Percentiles rank a stretch among this genome's conserved stretches.
Conservation (phyloP, 2,329 filamentous ascomycete genomes). For the Nemania sp. region DNA sequence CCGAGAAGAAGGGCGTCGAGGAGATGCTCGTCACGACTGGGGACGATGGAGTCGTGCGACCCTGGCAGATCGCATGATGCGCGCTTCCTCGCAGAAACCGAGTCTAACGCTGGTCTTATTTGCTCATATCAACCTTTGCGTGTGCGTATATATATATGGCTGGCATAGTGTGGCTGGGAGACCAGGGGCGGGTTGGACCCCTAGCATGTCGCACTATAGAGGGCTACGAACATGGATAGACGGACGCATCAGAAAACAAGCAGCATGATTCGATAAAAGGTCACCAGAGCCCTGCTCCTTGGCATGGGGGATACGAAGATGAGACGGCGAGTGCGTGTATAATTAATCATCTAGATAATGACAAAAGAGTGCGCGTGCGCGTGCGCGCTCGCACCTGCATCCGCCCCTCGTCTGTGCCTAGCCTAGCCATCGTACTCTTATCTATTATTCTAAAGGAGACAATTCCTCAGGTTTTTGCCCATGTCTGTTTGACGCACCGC, state of each 20-base stretch:
- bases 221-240: neutral
- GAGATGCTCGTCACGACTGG: slow-evolving; percentile 91
- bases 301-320: neutral
- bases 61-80: slow-evolving; percentile 67
- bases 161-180: neutral
- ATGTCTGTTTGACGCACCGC: no score
- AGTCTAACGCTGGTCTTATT: neutral
- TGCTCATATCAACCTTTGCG: neutral
- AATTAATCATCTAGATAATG: slow-evolving; percentile 19
- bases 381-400: neutral
- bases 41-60: slow-evolving; percentile 85
- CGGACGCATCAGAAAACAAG: neutral
- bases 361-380: neutral
- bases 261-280: neutral
- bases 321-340: slow-evolving; percentile 2
- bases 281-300: neutral
- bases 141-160: neutral
- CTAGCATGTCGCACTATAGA: slow-evolving; percentile 10
- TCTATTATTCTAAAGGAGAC: slow-evolving; percentile 13
- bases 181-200: neutral
- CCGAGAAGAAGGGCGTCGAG: slow-evolving; percentile 61
- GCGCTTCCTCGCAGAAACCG: neutral
- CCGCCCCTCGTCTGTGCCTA: no score
- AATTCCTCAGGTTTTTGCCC: neutral
- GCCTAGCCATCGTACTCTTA: slow-evolving; percentile 6